phyloP scores from a whole-genome alignment of 768 basidiomycete genomes.

The Auriculariales sp. region DNA sequence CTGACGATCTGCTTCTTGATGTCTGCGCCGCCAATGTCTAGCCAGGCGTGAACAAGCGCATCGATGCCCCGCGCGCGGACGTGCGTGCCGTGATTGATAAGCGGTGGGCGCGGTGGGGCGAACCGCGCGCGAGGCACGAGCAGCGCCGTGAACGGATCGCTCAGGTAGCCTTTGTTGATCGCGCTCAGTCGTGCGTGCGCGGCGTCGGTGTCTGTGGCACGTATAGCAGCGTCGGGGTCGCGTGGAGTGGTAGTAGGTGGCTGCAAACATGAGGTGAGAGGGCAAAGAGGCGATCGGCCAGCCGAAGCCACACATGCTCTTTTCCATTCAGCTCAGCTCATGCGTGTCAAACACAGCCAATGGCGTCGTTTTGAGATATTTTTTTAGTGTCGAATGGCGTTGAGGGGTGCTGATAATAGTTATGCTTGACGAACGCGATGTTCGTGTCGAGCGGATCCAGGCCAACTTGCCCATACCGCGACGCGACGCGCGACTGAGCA shows the following conservation, averaged over 20 bases:
- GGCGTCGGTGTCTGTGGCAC: slow-evolving; percentile 73
- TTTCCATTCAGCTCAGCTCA: too few species aligned
- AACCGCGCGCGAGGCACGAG: slow-evolving; percentile 59
- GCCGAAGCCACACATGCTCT: too few species aligned
- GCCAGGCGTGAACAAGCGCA: slow-evolving; percentile 50
- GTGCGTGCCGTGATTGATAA: slow-evolving; percentile 93
- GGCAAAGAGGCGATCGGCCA: too few species aligned
- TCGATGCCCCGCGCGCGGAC: slow-evolving; percentile 75
- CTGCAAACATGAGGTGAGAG: too few species aligned
- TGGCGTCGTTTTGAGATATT: too few species aligned
- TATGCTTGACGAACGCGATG: too few species aligned
- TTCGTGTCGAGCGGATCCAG: too few species aligned
- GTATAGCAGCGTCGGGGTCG: slow-evolving; percentile 48
- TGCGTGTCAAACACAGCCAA: too few species aligned
- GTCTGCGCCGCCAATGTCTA: slow-evolving; percentile 28
- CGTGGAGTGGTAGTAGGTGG: background rate
- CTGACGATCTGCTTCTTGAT: slow-evolving; percentile 74
- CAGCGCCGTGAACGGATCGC: slow-evolving; percentile 55
- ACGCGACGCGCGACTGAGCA: too few species aligned
- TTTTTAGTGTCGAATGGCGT: too few species aligned
- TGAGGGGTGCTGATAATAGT: too few species aligned
- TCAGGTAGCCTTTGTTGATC: slow-evolving; percentile 60
- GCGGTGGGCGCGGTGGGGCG: slow-evolving; percentile 54
- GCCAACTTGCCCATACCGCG: too few species aligned
- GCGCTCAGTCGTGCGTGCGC: slow-evolving; percentile 79